Evolutionary conservation across 2,329 filamentous ascomycete species (phyloP).

Genomic region (Ophiostoma himal-ulmi): DNA sequence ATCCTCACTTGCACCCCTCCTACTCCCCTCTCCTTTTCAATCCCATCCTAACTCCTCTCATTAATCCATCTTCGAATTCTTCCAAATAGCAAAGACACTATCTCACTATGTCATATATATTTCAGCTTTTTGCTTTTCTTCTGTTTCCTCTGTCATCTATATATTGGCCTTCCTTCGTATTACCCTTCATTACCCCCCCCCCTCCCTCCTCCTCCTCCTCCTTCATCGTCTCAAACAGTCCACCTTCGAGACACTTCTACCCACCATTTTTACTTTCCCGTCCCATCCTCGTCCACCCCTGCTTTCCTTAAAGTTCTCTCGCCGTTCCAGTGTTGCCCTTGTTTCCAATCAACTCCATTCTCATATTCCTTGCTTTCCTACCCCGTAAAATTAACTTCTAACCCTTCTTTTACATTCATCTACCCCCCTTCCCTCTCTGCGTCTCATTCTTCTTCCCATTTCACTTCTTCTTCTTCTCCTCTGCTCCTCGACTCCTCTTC

Average conservation of each 20-base stretch:
- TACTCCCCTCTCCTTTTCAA: not conserved
- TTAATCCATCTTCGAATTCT: not conserved
- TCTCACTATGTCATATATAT: not conserved
- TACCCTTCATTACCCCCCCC: not conserved
- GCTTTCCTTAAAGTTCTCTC: slow-evolving; percentile 5
- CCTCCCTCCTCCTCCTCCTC: slow-evolving; percentile 1
- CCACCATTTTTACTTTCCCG: slow-evolving; percentile 10
- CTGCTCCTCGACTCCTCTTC: slow-evolving; percentile 21
- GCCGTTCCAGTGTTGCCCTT: slow-evolving; percentile 3
- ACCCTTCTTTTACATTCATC: slow-evolving; percentile 7
- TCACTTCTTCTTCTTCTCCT: slow-evolving; percentile 23
- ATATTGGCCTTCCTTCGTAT: not conserved
- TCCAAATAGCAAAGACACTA: not conserved
- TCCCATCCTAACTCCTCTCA: not conserved
- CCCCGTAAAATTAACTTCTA: not conserved
- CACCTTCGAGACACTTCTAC: slow-evolving; percentile 15
- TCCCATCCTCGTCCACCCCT: slow-evolving; percentile 12
- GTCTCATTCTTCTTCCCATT: slow-evolving; percentile 10
- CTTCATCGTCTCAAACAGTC: slow-evolving; percentile 20
- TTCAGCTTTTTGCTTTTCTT: not conserved
- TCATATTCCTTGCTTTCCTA: not conserved
- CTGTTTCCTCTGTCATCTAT: not conserved
- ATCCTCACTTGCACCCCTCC: not conserved
- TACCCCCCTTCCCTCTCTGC: slow-evolving; percentile 26
- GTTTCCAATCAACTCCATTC: slow-evolving; percentile 15